These are phyloP conservation scores for Psilocybe tampanensis DNA, from an alignment of 768 basidiomycete species.

Conservation along the genomic window DNA sequence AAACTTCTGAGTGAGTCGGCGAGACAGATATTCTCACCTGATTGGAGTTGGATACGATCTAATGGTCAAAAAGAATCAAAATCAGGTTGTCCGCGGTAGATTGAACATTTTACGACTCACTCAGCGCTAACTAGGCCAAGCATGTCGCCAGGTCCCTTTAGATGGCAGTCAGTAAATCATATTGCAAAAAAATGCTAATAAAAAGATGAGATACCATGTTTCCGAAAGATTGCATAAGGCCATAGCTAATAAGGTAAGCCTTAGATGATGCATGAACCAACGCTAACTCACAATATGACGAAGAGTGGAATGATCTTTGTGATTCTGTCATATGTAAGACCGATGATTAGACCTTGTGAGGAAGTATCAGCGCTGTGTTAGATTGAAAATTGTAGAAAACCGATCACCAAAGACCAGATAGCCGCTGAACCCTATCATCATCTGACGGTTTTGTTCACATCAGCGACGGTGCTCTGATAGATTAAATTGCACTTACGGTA, in stretches of 20 bases:
- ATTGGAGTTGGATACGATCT: conserved; percentile 69
- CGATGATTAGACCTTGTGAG: conserved; percentile 53
- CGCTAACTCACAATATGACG: conserved; percentile 56
- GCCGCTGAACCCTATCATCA: conserved; percentile 70
- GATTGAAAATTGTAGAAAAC: neutral
- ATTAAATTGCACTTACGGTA: conserved; percentile 39
- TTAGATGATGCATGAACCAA: neutral
- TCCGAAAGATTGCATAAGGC: conserved; percentile 62
- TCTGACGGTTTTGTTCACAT: conserved; percentile 34
- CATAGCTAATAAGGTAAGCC: neutral
- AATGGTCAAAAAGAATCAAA: neutral
- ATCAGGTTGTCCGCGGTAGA: neutral
- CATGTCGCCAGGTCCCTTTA: conserved; percentile 73
- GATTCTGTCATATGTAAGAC: conserved; percentile 62
- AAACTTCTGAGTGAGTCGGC: neutral
- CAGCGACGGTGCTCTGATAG: neutral
- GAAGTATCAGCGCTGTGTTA: neutral
- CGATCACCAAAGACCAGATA: conserved; percentile 62
- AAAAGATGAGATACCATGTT: conserved; percentile 47
- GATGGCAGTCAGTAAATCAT: neutral
- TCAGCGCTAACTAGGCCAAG: conserved; percentile 66
- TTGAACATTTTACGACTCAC: conserved; percentile 35
- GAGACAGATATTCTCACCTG: conserved; percentile 35
- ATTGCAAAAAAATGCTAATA: neutral
- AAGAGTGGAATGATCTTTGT: conserved; percentile 65